Evolutionary conservation across 176 grass and related monocot species (phyloP), one percentile per base, ranked within the genome.

Genomic region (Avena atlantica): DNA sequence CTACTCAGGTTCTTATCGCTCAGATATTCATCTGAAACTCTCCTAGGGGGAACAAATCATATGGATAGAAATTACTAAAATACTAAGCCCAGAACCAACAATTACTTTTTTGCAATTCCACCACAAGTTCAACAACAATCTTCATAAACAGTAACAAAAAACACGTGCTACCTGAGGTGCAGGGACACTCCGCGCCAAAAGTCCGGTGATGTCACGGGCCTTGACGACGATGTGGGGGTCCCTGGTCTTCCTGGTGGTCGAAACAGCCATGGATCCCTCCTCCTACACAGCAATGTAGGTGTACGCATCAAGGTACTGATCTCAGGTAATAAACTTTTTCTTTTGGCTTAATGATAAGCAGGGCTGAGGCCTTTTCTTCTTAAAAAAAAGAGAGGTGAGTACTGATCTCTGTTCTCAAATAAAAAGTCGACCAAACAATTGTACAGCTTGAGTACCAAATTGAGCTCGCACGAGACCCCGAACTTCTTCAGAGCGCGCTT

Each of bases 241-340:
- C 79, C 86, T 94, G 50, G 96, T 98, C 83, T 98, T 93, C 80
- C 88, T 71, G 63, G 92, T 96, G 13, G 97, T 98, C 19, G 92
- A 94, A 78, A 98, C 97, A 24, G 89, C 88, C 97, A 98, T 98
- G 3, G 94, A 98, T 83, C 94, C 93, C 80, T 98, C 97, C 65
- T 92, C 90, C 93, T 98, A 72, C 1, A 84, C 48, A n/a, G 2
- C 48, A 57, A 87, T 14, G 74, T 44, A 80, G 8, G 7, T 31
- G 4, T 8, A 15, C n/a, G 16, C 71, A 50, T 74, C 21, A 8
- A 25, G 31, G 31, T 34, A 34, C 31, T 34, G 31, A 34, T 34
- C 31, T 34, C 31, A 34, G 31, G 31, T 34, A 34, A 34, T 34
- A 34, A 3, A 34, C 31, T 34, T 34, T 34, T 34, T 34, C 31